Conservation (phyloP, 352 stramenopile genomes). For the Pythium inflatum region DNA sequence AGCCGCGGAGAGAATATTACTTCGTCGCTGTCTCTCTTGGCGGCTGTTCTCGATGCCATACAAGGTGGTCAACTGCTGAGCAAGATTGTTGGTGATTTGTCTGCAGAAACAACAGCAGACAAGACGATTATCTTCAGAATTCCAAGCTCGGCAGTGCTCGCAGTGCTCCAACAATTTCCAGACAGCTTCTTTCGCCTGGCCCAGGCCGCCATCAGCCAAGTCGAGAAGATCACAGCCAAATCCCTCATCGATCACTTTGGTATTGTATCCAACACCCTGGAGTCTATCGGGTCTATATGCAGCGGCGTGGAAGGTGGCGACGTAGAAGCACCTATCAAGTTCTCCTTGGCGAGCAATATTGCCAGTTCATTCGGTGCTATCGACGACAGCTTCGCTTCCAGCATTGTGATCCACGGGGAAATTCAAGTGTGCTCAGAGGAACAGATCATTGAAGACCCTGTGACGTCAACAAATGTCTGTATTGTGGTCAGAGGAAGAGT, state of each 20-base stretch:
- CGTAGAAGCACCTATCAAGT: neutral
- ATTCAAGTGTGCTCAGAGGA: conserved; percentile 23
- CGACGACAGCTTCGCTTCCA: conserved; percentile 11
- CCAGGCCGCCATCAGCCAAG: conserved; percentile 76
- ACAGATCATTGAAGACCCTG: conserved; percentile 17
- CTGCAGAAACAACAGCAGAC: conserved; percentile 49
- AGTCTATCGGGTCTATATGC: conserved; percentile 37
- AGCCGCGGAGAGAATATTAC: conserved; percentile 67
- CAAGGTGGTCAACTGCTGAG: conserved; percentile 24
- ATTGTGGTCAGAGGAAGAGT: conserved; percentile 65
- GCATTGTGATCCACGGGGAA: conserved; percentile 8
- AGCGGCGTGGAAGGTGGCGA: neutral
- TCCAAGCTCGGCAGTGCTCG: conserved; percentile 45
- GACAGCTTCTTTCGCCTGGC: conserved; percentile 77
- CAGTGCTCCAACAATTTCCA: conserved; percentile 61
- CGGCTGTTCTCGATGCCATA: conserved; percentile 50
- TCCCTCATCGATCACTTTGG: conserved; percentile 86
- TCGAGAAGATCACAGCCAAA: conserved; percentile 82
- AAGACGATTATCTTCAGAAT: conserved; percentile 73
- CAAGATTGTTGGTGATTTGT: conserved; percentile 66
- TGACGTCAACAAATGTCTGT: conserved; percentile 37
- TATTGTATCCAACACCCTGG: conserved; percentile 49
- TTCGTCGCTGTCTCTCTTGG: conserved; percentile 73
- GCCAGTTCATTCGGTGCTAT: conserved; percentile 12
- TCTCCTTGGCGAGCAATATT: neutral